These are phyloP conservation scores for Diaporthe amygdali DNA, from an alignment of 2,329 filamentous ascomycete genomes.

Conservation along the genomic window DNA sequence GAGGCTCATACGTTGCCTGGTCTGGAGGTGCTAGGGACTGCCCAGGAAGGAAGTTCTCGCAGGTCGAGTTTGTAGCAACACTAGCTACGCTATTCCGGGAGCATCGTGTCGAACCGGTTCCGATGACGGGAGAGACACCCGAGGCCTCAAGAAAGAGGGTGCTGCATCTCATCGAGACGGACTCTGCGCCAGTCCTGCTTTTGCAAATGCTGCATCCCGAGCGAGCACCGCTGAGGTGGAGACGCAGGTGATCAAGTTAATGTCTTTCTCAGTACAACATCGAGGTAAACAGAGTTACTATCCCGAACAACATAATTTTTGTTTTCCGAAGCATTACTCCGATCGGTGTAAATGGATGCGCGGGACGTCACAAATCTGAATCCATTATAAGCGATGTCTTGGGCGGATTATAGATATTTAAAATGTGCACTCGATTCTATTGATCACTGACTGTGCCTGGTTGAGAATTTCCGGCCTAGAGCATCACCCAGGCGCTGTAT, in stretches of 20 bases:
- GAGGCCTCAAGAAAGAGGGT: constrained; percentile 28
- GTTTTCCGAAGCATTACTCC: too few relatives aligned
- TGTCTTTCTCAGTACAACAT: neutral
- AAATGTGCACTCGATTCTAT: too few relatives aligned
- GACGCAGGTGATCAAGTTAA: neutral
- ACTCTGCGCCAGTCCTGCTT: constrained; percentile 31
- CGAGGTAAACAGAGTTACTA: too few relatives aligned
- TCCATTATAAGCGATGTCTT: too few relatives aligned
- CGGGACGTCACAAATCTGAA: too few relatives aligned
- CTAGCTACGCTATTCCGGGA: constrained; percentile 33
- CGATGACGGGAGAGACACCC: constrained; percentile 25
- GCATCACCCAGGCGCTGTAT: too few relatives aligned
- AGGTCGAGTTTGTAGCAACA: constrained; percentile 39
- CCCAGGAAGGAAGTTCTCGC: constrained; percentile 37
- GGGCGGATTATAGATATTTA: too few relatives aligned
- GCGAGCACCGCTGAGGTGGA: constrained; percentile 1
- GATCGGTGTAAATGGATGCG: too few relatives aligned
- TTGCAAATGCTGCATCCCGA: constrained; percentile 28
- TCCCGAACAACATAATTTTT: too few relatives aligned
- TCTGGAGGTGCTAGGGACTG: constrained; percentile 37
- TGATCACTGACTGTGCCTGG: too few relatives aligned
- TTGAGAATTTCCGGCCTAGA: too few relatives aligned
- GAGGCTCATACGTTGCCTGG: constrained; percentile 33
- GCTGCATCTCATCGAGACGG: constrained; percentile 29
- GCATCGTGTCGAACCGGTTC: constrained; percentile 30